A percentile compares a stretch with the other conserved stretches of the same genome.
Evolutionary conservation across 2,329 filamentous ascomycete species (phyloP).

Genomic region (Scytalidium lignicola): DNA sequence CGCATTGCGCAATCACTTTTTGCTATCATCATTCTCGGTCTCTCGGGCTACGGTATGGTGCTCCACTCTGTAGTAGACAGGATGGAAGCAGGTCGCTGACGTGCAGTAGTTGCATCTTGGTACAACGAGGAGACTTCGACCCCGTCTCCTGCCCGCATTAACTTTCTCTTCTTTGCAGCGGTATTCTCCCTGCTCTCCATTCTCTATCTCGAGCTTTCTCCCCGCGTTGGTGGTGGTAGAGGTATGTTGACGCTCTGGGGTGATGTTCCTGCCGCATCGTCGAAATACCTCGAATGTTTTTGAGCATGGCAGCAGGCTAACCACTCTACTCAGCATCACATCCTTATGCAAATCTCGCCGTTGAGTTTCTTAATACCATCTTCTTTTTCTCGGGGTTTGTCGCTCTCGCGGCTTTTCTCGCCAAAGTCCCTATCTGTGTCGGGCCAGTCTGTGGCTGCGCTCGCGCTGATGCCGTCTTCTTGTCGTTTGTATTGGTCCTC

Average conservation of each 20-base stretch:
- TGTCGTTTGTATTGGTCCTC: slow-evolving; percentile 46
- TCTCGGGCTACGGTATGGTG: slow-evolving; percentile 45
- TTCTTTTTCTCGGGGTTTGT: slow-evolving; percentile 58
- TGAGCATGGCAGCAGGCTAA: not conserved
- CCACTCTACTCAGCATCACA: slow-evolving; percentile 34
- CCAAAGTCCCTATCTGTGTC: slow-evolving; percentile 49
- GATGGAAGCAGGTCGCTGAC: not conserved
- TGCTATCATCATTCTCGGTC: slow-evolving; percentile 38
- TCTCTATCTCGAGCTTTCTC: slow-evolving; percentile 45
- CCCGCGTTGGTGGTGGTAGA: slow-evolving; percentile 32
- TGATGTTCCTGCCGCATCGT: slow-evolving; percentile 25
- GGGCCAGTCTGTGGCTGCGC: slow-evolving; percentile 52
- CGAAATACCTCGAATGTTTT: not conserved
- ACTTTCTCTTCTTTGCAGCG: slow-evolving; percentile 52
- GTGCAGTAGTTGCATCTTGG: slow-evolving; percentile 50
- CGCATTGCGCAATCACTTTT: slow-evolving; percentile 42
- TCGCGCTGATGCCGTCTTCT: slow-evolving; percentile 48
- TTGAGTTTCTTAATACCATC: slow-evolving; percentile 48
- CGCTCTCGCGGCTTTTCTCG: slow-evolving; percentile 52
- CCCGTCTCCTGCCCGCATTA: slow-evolving; percentile 49
- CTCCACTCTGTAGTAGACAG: slow-evolving; percentile 12
- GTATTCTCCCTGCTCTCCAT: slow-evolving; percentile 51
- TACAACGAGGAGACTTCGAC: slow-evolving; percentile 51
- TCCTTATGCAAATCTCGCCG: slow-evolving; percentile 41
- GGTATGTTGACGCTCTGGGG: slow-evolving; percentile 26